Conservation (phyloP, 2,329 filamentous ascomycete species). For the Eutypa lata region DNA sequence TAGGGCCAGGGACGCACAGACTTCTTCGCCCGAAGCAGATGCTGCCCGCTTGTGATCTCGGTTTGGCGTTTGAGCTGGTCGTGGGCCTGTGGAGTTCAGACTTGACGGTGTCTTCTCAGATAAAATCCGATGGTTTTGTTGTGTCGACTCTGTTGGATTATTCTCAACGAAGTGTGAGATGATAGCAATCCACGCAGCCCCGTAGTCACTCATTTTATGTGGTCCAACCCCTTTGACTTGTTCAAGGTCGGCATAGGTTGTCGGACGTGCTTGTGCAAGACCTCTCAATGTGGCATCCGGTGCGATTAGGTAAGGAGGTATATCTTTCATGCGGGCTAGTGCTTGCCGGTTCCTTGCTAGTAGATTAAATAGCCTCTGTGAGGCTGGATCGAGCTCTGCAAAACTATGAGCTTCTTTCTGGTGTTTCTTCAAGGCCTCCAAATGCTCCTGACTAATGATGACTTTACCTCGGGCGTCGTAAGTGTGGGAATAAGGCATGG, state of each 20-base stretch:
- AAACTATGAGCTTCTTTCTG: no score
- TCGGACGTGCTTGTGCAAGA: background rate
- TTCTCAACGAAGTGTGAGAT: background rate
- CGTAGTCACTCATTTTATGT: background rate
- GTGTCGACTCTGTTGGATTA: background rate
- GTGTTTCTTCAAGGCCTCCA: background rate
- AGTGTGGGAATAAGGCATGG: background rate
- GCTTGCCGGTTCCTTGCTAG: no score
- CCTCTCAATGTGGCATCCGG: background rate
- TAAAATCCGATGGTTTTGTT: background rate
- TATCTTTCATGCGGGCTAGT: background rate
- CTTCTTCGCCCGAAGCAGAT: background rate
- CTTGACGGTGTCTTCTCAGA: background rate
- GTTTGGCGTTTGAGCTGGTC: background rate
- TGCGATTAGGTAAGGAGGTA: background rate
- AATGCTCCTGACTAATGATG: background rate
- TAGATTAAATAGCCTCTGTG: no score
- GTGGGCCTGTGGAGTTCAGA: background rate
- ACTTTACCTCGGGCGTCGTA: background rate
- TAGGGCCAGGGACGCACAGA: background rate
- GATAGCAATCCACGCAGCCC: background rate
- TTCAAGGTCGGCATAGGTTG: background rate
- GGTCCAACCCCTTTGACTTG: background rate
- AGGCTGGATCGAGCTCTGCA: no score
- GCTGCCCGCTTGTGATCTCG: background rate